These are phyloP conservation scores for Penicillium bialowiezense DNA, from an alignment of 495 filamentous ascomycete genomes.

Conservation along the genomic window DNA sequence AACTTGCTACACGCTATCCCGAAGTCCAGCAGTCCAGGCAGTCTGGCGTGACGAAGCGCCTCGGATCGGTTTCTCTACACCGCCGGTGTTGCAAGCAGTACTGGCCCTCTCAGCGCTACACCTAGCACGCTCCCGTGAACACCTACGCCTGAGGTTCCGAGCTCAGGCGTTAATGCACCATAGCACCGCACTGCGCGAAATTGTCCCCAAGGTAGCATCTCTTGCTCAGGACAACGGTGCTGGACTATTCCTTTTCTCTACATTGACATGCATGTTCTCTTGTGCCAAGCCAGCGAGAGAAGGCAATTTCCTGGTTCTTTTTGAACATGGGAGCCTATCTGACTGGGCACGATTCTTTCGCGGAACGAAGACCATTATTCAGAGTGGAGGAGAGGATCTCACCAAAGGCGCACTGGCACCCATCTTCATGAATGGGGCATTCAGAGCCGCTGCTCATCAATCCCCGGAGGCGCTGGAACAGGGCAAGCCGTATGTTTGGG, in stretches of 20 bases:
- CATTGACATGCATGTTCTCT: constrained; percentile 24
- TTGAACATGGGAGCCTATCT: constrained; percentile 34
- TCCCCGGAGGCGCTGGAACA: constrained; percentile 8
- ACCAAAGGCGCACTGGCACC: constrained; percentile 6
- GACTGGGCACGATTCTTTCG: constrained; percentile 41
- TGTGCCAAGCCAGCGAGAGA: constrained; percentile 16
- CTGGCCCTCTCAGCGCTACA: constrained; percentile 38
- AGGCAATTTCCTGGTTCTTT: constrained; percentile 29
- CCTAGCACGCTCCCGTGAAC: constrained; percentile 26
- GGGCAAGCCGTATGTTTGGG: constrained; percentile 12
- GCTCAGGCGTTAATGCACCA: constrained; percentile 33
- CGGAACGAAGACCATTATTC: constrained; percentile 35
- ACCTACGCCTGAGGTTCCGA: constrained; percentile 13
- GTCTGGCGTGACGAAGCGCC: constrained; percentile 32
- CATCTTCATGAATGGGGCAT: constrained; percentile 8
- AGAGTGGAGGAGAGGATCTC: constrained; percentile 11
- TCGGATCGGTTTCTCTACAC: constrained; percentile 28
- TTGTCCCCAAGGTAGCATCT: constrained; percentile 19
- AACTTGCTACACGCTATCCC: constrained; percentile 36
- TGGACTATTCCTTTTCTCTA: constrained; percentile 38
- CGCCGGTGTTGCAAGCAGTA: constrained; percentile 31
- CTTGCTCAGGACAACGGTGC: constrained; percentile 27
- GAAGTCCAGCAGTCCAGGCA: constrained; percentile 22
- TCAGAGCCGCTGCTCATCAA: background rate
- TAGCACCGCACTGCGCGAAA: constrained; percentile 26